Evolutionary conservation across 176 grass and related monocot species (phyloP).

Genomic region (barley (Hordeum vulgare)): DNA sequence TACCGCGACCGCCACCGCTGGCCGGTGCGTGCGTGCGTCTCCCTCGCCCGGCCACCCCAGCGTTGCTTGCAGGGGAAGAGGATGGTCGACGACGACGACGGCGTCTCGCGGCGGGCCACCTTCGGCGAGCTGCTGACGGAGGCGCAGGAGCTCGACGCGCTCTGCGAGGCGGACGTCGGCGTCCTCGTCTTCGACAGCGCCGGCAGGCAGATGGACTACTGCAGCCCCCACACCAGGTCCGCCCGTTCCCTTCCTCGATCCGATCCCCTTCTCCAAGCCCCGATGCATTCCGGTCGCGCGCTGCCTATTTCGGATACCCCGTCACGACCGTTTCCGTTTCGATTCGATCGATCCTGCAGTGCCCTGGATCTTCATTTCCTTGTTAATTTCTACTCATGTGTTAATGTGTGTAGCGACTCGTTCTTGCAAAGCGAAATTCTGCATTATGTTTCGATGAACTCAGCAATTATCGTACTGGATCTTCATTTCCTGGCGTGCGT

Average conservation of each 20-base stretch:
- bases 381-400: too few relatives aligned
- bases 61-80: not conserved
- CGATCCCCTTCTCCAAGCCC: not conserved
- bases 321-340: too few relatives aligned
- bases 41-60: too few relatives aligned
- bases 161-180: conserved; percentile 41
- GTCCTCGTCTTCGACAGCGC: conserved; percentile 40
- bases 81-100: not conserved
- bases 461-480: not conserved
- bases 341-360: too few relatives aligned
- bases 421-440: not conserved
- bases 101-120: conserved; percentile 13
- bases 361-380: not conserved
- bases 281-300: not conserved
- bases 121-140: conserved; percentile 58
- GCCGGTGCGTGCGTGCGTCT: too few relatives aligned
- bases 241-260: not conserved
- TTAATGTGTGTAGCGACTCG: too few relatives aligned
- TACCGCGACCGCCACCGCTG: too few relatives aligned
- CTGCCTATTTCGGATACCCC: not conserved
- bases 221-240: conserved; percentile 24
- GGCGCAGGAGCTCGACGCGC: conserved; percentile 42
- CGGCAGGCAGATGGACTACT: conserved; percentile 37
- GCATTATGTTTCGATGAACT: not conserved
- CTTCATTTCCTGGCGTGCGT: too few relatives aligned